These are phyloP conservation scores for Blastomyces parvus DNA, from an alignment of 2,329 filamentous ascomycete species.

Conservation along the genomic window DNA sequence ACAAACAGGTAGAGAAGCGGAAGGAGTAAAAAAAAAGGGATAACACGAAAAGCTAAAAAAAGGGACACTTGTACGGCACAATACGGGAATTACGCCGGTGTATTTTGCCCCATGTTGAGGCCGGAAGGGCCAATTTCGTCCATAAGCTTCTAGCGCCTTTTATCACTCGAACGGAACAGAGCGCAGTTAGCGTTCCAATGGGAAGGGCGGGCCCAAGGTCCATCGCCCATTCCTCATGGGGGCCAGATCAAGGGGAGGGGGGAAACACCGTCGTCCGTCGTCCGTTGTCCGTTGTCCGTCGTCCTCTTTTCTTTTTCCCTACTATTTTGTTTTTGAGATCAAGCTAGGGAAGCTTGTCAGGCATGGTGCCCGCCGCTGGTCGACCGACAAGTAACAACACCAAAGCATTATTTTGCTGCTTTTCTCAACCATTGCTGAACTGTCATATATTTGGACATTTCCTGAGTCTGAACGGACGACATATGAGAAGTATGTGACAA, in stretches of 20 bases:
- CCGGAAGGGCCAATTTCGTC: slow-evolving; percentile 1
- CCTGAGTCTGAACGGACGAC: neutral
- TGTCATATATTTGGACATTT: too few species aligned
- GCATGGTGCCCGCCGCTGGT: neutral
- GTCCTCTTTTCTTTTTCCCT: neutral
- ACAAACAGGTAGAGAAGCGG: neutral
- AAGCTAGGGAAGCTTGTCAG: slow-evolving; percentile 5
- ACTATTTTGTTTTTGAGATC: slow-evolving; percentile 1
- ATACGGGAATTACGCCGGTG: neutral
- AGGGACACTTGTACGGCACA: neutral
- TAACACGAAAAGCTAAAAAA: neutral
- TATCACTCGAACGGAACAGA: neutral
- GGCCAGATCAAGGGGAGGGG: too few species aligned
- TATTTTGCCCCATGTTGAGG: neutral
- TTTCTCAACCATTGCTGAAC: neutral
- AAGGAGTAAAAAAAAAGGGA: neutral
- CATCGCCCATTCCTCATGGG: neutral
- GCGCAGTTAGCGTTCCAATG: slow-evolving; percentile 4
- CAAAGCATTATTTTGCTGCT: neutral
- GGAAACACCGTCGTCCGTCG: too few species aligned
- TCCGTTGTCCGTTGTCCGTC: neutral
- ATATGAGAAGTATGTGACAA: neutral
- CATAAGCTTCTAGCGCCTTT: slow-evolving; percentile 1
- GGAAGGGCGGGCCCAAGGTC: neutral
- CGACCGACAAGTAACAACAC: too few species aligned